Conservation (phyloP, 352 stramenopile species). For the Phytophthora europaea region DNA sequence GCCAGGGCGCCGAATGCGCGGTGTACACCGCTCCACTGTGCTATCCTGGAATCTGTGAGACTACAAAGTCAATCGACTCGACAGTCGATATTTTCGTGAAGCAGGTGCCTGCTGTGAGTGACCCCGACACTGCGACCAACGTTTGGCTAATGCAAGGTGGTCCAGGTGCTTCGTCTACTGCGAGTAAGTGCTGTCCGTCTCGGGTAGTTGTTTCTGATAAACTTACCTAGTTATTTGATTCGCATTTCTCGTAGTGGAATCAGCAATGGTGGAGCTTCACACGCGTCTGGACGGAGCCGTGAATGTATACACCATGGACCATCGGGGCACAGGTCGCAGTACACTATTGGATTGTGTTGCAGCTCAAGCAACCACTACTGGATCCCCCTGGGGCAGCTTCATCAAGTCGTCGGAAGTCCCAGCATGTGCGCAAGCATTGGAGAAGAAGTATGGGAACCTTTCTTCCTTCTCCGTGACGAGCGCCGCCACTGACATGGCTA, state of each 20-base stretch:
- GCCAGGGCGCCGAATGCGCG: slow-evolving; percentile 41
- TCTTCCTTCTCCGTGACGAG: slow-evolving; percentile 60
- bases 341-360: slow-evolving; percentile 53
- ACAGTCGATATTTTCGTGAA: slow-evolving; percentile 51
- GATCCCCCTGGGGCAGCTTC: slow-evolving; percentile 35
- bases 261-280: slow-evolving; percentile 44
- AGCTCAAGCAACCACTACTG: slow-evolving; percentile 44
- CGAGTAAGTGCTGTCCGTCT: slow-evolving; percentile 32
- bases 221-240: neutral
- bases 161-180: slow-evolving; percentile 38
- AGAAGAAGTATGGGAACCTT: slow-evolving; percentile 54
- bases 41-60: slow-evolving; percentile 37
- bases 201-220: neutral
- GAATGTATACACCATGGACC: slow-evolving; percentile 71
- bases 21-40: slow-evolving; percentile 46
- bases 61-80: neutral
- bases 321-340: slow-evolving; percentile 59
- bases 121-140: slow-evolving; percentile 30
- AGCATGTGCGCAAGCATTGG: slow-evolving; percentile 47
- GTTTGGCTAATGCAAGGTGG: slow-evolving; percentile 55
- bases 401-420: slow-evolving; percentile 45
- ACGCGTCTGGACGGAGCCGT: slow-evolving; percentile 37
- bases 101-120: slow-evolving; percentile 27
- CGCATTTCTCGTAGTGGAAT: slow-evolving; percentile 40
- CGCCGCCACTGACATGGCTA: slow-evolving; percentile 47